phyloP scores from a whole-genome alignment of 768 basidiomycete genomes.

The Pilatotrama ljubarskyi region DNA sequence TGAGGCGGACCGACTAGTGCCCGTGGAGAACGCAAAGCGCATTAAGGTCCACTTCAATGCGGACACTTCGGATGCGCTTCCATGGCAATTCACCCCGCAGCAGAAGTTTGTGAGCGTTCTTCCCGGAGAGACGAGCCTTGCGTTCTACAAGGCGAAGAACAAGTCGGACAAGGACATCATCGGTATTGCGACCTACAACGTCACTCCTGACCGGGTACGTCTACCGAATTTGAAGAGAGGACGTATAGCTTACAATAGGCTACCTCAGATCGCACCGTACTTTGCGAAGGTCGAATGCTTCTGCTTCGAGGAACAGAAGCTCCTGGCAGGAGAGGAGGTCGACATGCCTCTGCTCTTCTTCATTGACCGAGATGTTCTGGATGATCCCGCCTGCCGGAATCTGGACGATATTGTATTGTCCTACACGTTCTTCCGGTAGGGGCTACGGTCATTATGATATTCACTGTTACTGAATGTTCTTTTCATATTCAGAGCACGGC shows the following conservation, averaged over 20 bases:
- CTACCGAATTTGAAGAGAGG: neutral
- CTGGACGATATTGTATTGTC: conserved; percentile 91
- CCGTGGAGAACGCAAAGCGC: conserved; percentile 63
- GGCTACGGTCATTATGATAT: no score
- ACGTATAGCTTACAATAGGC: neutral
- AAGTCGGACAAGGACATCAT: conserved; percentile 84
- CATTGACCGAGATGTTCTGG: conserved; percentile 95
- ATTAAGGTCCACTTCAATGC: conserved; percentile 98
- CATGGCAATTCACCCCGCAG: conserved; percentile 91
- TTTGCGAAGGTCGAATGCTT: conserved; percentile 99
- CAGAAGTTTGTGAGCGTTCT: conserved; percentile 88
- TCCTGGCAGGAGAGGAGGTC: conserved; percentile 93
- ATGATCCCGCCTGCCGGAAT: conserved; percentile 85
- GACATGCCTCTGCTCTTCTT: conserved; percentile 99
- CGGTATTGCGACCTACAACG: conserved; percentile 98
- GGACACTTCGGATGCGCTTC: conserved; percentile 82
- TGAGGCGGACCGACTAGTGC: conserved; percentile 81
- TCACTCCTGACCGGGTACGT: conserved; percentile 93
- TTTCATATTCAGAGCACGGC: conserved; percentile 75
- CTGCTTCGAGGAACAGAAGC: conserved; percentile 97
- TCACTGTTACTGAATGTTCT: no score
- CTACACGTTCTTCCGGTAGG: conserved; percentile 96
- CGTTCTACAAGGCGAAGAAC: conserved; percentile 95
- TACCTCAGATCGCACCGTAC: conserved; percentile 87
- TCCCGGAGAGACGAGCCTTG: conserved; percentile 93